Percentiles rank a stretch among this genome's conserved stretches.
Evolutionary conservation across 2,329 filamentous ascomycete genomes (phyloP).

Genomic region (Fusarium albidum): DNA sequence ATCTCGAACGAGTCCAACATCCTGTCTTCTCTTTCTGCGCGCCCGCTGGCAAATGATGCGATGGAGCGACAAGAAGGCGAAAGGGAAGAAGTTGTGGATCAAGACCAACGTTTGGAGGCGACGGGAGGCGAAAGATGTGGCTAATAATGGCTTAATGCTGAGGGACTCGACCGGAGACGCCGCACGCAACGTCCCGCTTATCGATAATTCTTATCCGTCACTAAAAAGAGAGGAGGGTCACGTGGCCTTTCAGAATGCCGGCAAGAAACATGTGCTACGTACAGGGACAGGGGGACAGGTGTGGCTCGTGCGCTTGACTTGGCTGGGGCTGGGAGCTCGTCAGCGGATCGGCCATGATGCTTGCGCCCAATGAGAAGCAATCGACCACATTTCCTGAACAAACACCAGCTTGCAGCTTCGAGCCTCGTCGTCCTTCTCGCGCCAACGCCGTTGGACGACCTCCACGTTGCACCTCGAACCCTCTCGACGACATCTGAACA

Average conservation of each 20-base stretch:
- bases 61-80: slow-evolving; percentile 9
- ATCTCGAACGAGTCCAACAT: slow-evolving; percentile 99
- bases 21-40: slow-evolving; percentile 30
- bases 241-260: slow-evolving; percentile 22
- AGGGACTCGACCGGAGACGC: slow-evolving; percentile 36
- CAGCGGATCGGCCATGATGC: slow-evolving; percentile 34
- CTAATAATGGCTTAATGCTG: slow-evolving; percentile 26
- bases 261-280: neutral
- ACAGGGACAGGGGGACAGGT: neutral
- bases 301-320: slow-evolving; percentile 19
- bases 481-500: neutral
- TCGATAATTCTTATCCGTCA: slow-evolving; percentile 21
- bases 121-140: slow-evolving; percentile 37
- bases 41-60: slow-evolving; percentile 14
- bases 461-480: neutral
- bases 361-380: slow-evolving; percentile 40
- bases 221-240: slow-evolving; percentile 17
- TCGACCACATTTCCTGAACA: slow-evolving; percentile 48
- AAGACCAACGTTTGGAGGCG: slow-evolving; percentile 11
- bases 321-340: slow-evolving; percentile 21
- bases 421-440: slow-evolving; percentile 18
- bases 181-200: slow-evolving; percentile 20
- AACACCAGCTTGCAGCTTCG: slow-evolving; percentile 36
- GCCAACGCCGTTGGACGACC: slow-evolving; percentile 17
- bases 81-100: slow-evolving; percentile 15